phyloP scores from a whole-genome alignment of 805 yeast species.

The Saccharomycopsis javanensis region DNA sequence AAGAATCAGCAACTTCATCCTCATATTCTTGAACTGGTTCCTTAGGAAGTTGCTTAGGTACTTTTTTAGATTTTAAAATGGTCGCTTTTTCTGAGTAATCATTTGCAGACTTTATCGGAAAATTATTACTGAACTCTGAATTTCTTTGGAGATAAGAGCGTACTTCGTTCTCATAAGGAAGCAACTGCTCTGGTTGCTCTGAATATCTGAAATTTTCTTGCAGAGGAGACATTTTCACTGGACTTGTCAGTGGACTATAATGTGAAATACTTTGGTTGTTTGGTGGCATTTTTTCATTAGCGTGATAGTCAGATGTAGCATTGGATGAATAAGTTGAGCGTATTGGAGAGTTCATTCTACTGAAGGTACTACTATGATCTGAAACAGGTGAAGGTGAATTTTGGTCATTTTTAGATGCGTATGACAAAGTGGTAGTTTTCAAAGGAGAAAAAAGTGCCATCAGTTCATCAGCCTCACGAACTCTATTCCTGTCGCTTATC shows the following conservation, averaged over 20 bases:
- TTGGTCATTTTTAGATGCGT: not conserved
- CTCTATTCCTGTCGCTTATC: conserved; percentile 7
- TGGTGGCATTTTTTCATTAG: not conserved
- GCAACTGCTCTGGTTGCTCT: not conserved
- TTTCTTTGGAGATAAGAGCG: not conserved
- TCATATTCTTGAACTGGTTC: not conserved
- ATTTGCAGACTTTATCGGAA: not conserved
- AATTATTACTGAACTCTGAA: not conserved
- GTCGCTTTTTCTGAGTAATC: not conserved
- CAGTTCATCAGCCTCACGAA: not conserved
- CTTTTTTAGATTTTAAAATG: not conserved
- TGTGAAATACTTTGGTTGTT: not conserved
- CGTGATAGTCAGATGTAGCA: not conserved
- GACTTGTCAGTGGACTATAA: not conserved
- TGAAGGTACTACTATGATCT: not conserved
- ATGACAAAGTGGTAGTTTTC: not conserved
- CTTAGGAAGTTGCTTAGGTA: not conserved
- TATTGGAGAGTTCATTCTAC: not conserved
- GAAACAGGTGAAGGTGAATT: not conserved
- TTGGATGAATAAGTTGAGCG: not conserved
- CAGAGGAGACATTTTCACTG: not conserved
- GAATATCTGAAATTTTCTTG: not conserved
- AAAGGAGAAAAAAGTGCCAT: not conserved
- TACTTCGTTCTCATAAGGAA: not conserved
- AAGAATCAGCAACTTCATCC: not conserved